These are phyloP conservation scores for Dactylellina haptotyla DNA, from an alignment of 2,329 filamentous ascomycete genomes.

Conservation along the genomic window DNA sequence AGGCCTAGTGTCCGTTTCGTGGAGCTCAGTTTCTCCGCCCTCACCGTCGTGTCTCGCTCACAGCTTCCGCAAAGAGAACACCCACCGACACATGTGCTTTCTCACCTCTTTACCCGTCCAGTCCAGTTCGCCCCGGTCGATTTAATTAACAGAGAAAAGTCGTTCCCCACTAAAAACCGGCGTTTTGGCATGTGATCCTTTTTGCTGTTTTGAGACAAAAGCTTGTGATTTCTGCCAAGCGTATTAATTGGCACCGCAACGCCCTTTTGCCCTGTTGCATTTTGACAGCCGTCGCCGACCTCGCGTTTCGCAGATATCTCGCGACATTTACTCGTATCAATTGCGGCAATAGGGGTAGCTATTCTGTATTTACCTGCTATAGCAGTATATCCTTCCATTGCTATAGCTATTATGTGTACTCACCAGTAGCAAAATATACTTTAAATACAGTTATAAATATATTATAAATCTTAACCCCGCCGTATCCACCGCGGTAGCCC, in stretches of 20 bases:
- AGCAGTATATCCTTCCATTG: too few relatives aligned
- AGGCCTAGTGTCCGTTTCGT: background rate
- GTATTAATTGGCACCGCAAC: background rate
- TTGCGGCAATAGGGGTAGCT: too few relatives aligned
- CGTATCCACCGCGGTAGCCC: too few relatives aligned
- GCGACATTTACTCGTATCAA: background rate
- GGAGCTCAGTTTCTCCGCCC: constrained; percentile 45
- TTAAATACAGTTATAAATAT: too few relatives aligned
- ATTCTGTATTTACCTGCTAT: too few relatives aligned
- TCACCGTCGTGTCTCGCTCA: background rate
- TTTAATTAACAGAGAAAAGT: background rate
- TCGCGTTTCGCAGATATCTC: background rate
- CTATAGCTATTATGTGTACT: too few relatives aligned
- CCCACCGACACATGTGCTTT: constrained; percentile 47
- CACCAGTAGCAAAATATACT: too few relatives aligned
- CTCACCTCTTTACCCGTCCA: background rate
- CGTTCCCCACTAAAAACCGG: background rate
- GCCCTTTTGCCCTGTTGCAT: constrained; percentile 6
- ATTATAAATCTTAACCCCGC: too few relatives aligned
- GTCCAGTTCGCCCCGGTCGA: background rate
- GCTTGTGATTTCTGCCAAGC: constrained; percentile 34
- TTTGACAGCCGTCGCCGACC: background rate
- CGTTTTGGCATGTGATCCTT: constrained; percentile 2
- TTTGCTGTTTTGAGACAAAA: constrained; percentile 1
- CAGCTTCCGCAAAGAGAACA: constrained; percentile 33